Base-by-base conservation (phyloP, 2,329 filamentous ascomycete species). In the Ustulina deusta region DNA sequence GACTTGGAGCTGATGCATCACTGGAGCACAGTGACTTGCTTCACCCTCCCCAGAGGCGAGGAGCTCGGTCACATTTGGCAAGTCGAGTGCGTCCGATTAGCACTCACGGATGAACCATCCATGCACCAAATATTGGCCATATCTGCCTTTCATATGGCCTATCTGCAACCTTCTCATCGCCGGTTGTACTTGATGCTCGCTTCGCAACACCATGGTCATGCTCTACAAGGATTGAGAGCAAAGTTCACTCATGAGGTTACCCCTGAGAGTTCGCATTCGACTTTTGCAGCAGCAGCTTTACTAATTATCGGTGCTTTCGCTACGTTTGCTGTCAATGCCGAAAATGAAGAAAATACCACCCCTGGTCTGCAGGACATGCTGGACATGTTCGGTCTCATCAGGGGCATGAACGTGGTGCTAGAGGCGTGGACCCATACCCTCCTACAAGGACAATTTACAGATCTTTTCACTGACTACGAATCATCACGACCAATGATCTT, bases 71-170 rank as follows among this genome's bases (percentile, higher is more conserved):
- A n/a, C 17, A 54, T 61, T 52, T 61, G 58, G 58, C 58, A 61
- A 25, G 48, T 61, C 11, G 58, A 61, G 42, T 61, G 58, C 29
- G 25, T 61, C 25, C 48, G 44, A 36, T 48, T 61, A 34, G 58
- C 46, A 17, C 7, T 61, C 58, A 44, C n/a, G 27, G 48, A 61
- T n/a, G 58, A 61, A 61, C 48, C 58, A 3, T 54, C 54, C 15
- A 61, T 61, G 58, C 58, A 61, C 36, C 58, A 61, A 11, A 61
- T 61, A 61, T 52, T 61, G 17, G 58, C 58, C 13, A 61, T 61
- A 61, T 61, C 58, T 32, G 48, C 58, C n/a, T 61, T 61, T 27
- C 58, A 61, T 32, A 42, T 61, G 58, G 58, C 58, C 0, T 42
- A 54, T 32, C 36, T 61, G 3, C 58, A 52, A 61, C 58, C 58